Percentiles rank a stretch among this genome's conserved stretches.
phyloP scores from a whole-genome alignment of 108 stramenopile species.

The Skeletonema menzelii region DNA sequence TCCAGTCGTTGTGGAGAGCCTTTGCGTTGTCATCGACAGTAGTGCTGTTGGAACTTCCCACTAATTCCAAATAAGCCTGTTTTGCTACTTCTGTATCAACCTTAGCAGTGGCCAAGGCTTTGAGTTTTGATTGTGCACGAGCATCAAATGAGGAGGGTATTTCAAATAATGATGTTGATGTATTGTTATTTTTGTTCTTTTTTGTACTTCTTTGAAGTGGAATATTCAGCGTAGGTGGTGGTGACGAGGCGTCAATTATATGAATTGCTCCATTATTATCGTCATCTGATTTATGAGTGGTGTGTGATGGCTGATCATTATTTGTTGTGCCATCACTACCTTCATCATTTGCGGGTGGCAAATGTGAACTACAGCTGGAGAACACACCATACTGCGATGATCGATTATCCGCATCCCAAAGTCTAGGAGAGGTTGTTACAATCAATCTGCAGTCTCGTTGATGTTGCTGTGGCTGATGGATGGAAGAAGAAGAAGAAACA shows the following conservation, averaged over 20 bases:
- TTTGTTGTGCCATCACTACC: neutral
- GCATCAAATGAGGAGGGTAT: slow-evolving; percentile 17
- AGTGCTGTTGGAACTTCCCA: neutral
- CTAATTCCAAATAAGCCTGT: neutral
- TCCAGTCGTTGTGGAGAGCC: slow-evolving; percentile 28
- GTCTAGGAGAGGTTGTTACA: neutral
- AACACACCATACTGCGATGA: slow-evolving; percentile 1
- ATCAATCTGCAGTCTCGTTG: neutral
- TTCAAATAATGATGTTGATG: neutral
- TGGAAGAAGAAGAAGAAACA: neutral
- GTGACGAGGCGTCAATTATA: neutral
- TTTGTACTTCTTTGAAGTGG: neutral
- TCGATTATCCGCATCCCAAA: neutral
- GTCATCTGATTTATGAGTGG: neutral
- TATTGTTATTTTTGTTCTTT: neutral
- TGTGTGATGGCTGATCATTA: neutral
- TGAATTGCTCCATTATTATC: neutral
- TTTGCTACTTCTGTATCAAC: slow-evolving; percentile 12
- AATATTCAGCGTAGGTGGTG: neutral
- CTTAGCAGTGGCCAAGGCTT: slow-evolving; percentile 21
- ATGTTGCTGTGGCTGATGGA: neutral
- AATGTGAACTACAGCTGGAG: neutral
- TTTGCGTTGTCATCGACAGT: neutral
- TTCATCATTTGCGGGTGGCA: neutral
- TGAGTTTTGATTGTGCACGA: slow-evolving; percentile 28